Base-by-base conservation (phyloP, 139 green algal species). In the Prasinococcaceae sp. region DNA sequence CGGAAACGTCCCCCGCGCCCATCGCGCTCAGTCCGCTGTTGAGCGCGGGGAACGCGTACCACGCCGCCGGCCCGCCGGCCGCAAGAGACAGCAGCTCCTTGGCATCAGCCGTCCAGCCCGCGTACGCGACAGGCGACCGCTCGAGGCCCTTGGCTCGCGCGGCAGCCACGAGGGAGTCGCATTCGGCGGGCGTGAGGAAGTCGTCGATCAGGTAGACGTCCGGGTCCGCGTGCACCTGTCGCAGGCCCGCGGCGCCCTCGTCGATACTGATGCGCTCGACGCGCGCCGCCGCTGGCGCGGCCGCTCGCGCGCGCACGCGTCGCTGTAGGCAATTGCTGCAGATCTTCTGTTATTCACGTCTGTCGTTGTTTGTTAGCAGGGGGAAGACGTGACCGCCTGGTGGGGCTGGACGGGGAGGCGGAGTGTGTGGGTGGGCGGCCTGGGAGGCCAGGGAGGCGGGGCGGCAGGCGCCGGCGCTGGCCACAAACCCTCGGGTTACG, bases 21-120 rank as follows among this genome's bases (percentile, higher is more conserved):
- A 52, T 39, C 22, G 25, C 32, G 2, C 35, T 25, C 1, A 36
- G 32, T 1, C 23, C n/a, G 10, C 19, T 19, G 19, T 47, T 2
- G 24, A 46, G 45, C 1, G 19, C 25, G 3, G 46, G 14, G 2
- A 25, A 22, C 4, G 25, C 49, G 22, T 35, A 10, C 49, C 49
- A 57, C 2, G 46, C 8, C 49, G 49, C 49, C 22, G 49, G 49
- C n/a, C 49, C 49, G 6, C 49, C 16, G 10, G 49, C 32, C 22
- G n/a, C 33, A 10, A 25, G 35, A 23, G 6, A 29, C 16, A 51
- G 10, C 2, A 29, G 27, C 8, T 47, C 6, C 5, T 30, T 22
- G 20, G 50, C 26, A 24, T 60, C 52, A 25, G 39, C 40, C 17
- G 52, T 60, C 52, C 52, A 60, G 1, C 52, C 52, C 4, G 52